Base-by-base conservation (phyloP, 306 rosid genomes). In the Datisca glomerata region DNA sequence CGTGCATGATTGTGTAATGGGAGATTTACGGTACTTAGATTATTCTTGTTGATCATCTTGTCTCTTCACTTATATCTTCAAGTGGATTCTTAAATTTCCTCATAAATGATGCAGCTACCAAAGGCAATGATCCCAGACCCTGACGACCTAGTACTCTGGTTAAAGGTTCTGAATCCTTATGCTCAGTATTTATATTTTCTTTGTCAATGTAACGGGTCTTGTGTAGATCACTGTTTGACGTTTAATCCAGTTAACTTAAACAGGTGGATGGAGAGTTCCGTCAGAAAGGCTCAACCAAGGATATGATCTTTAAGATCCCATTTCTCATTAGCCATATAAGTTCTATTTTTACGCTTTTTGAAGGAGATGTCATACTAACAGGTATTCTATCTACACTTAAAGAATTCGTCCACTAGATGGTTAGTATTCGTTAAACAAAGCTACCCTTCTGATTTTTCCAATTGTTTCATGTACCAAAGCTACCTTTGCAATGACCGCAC, bases 221-320 rank as follows among this genome's bases (percentile, higher is more conserved):
- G 25, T 45, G 37, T 24, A 42, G 19, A 44, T 43, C 29, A 6
- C 47, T 29, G 23, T 41, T 43, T 57, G 24, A 21, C 22, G 60
- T 36, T 17, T 13, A 40, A 29, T 47, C 53, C 18, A 45, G 8
- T 51, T 59, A 41, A 19, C 25, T 49, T 44, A 64, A 43, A 27
- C 59, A 87, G 97, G 94, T 87, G 12, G 94, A 87, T 28, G 86
- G 68, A 42, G 93, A 80, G 52, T 45, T 76, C 55, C 81, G 86
- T 64, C 97, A 87, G 69, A 87, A 70, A 54, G 97, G 94, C 57
- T 80, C 97, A 44, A 87, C 97, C 58, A 83, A 76, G 73, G 89
- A 87, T 62, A 79, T 76, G 94, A 87, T 83, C 34, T 87, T 87
- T 57, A 87, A 80, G 76, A 61, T 87, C 40, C 96, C 97, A 12